A percentile compares a stretch with the other conserved stretches of the same genome.
phyloP scores from a whole-genome alignment of 1,284 basidiomycete species.

The Boletus sp. region DNA sequence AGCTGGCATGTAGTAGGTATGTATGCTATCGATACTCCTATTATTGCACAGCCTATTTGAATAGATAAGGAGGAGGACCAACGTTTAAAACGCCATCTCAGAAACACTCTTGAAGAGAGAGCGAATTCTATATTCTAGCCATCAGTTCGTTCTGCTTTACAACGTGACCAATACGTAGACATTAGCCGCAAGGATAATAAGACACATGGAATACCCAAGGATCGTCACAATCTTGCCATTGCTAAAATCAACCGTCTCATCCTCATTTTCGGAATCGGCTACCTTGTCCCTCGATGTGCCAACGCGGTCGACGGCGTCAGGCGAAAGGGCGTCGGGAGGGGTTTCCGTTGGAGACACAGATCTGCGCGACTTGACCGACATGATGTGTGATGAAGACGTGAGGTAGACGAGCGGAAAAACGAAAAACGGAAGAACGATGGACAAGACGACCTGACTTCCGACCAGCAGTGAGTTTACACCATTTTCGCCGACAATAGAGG shows the following conservation, averaged over 20 bases:
- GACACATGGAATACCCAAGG: constrained; percentile 61
- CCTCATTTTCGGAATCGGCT: background rate
- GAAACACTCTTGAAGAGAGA: no score
- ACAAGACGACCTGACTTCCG: constrained; percentile 83
- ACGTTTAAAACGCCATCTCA: no score
- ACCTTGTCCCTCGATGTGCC: background rate
- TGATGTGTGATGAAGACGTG: constrained; percentile 66
- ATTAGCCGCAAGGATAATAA: constrained; percentile 66
- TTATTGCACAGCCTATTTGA: no score
- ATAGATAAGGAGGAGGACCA: no score
- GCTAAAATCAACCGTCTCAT: constrained; percentile 51
- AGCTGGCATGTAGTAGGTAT: no score
- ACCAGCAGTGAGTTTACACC: constrained; percentile 85
- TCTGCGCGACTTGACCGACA: constrained; percentile 47
- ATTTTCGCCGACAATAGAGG: constrained; percentile 65
- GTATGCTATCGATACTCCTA: no score
- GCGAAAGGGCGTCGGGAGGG: background rate
- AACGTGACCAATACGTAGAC: constrained; percentile 58
- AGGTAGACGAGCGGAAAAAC: constrained; percentile 76
- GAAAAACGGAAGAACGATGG: constrained; percentile 86
- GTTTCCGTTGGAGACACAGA: background rate
- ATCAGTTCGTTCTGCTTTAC: constrained; percentile 18
- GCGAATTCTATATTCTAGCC: background rate
- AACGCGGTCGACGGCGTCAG: background rate
- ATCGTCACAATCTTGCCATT: constrained; percentile 52